Percentiles rank a stretch among this genome's conserved stretches.
Conservation (phyloP, 179 eudicot genomes). For the Silene coronaria region DNA sequence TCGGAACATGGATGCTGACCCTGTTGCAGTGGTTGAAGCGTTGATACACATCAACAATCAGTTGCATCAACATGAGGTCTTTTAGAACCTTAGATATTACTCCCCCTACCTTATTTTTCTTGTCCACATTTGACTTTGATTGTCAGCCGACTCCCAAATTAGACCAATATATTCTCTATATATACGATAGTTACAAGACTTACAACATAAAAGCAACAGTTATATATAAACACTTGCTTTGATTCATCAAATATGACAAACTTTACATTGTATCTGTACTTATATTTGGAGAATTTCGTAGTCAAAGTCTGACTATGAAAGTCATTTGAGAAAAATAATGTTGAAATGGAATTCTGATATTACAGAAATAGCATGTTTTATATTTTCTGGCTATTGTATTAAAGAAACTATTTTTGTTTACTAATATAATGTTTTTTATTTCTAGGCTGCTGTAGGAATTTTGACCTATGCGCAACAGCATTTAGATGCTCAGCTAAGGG, state of each 20-base stretch:
- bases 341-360: too few species aligned
- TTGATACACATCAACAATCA: slow-evolving; percentile 96
- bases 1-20: slow-evolving; percentile 86
- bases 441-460: slow-evolving; percentile 97
- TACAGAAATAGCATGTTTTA: background rate
- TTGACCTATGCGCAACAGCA: slow-evolving; percentile 88
- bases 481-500: slow-evolving; percentile 88
- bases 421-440: slow-evolving; percentile 20
- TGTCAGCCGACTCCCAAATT: background rate
- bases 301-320: background rate
- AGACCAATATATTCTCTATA: background rate
- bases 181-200: background rate
- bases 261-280: background rate
- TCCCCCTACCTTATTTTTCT: background rate
- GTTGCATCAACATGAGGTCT: slow-evolving; percentile 97
- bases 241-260: background rate
- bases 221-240: background rate
- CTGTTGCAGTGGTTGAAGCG: slow-evolving; percentile 94
- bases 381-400: background rate
- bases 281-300: background rate
- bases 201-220: background rate
- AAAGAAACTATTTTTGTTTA: slow-evolving; percentile 1
- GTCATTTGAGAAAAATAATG: too few species aligned
- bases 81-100: background rate
- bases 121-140: background rate